Evolutionary conservation across 139 green algal genomes (phyloP).

Genomic region (Nannochloris sp.): DNA sequence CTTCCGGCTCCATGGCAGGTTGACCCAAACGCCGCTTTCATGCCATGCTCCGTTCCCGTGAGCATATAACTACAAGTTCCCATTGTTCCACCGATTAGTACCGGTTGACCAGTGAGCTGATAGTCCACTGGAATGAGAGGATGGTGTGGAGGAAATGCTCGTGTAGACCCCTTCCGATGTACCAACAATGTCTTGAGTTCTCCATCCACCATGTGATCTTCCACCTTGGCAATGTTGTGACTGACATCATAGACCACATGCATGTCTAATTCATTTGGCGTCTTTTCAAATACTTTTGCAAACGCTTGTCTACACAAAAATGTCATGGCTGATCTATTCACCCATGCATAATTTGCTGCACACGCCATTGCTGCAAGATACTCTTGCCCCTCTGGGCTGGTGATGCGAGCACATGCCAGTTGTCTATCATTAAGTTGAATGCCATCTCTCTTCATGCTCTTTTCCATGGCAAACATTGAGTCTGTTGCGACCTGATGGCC

Average conservation of each 20-base stretch:
- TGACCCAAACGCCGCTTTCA: slow-evolving; percentile 71
- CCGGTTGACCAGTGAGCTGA: slow-evolving; percentile 76
- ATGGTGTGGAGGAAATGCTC: slow-evolving; percentile 82
- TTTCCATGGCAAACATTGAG: slow-evolving; percentile 74
- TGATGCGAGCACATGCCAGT: slow-evolving; percentile 78
- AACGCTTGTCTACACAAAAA: slow-evolving; percentile 75
- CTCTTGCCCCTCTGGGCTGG: slow-evolving; percentile 60
- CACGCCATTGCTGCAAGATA: slow-evolving; percentile 84
- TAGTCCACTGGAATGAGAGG: slow-evolving; percentile 85
- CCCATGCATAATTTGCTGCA: slow-evolving; percentile 88
- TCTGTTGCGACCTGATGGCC: slow-evolving; percentile 87
- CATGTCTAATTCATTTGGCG: slow-evolving; percentile 84
- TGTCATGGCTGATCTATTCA: slow-evolving; percentile 82
- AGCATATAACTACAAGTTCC: slow-evolving; percentile 83
- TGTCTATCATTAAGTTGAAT: slow-evolving; percentile 76
- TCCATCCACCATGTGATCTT: slow-evolving; percentile 79
- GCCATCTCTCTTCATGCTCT: slow-evolving; percentile 65
- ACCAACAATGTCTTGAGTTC: slow-evolving; percentile 68
- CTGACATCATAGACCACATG: slow-evolving; percentile 84
- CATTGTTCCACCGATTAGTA: slow-evolving; percentile 89
- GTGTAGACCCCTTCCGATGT: slow-evolving; percentile 80
- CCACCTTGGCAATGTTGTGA: slow-evolving; percentile 90
- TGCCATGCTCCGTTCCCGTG: slow-evolving; percentile 75
- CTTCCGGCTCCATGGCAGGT: slow-evolving; percentile 80
- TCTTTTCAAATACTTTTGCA: slow-evolving; percentile 65